phyloP scores from a whole-genome alignment of 257 asterid species.

The Plantago major region DNA sequence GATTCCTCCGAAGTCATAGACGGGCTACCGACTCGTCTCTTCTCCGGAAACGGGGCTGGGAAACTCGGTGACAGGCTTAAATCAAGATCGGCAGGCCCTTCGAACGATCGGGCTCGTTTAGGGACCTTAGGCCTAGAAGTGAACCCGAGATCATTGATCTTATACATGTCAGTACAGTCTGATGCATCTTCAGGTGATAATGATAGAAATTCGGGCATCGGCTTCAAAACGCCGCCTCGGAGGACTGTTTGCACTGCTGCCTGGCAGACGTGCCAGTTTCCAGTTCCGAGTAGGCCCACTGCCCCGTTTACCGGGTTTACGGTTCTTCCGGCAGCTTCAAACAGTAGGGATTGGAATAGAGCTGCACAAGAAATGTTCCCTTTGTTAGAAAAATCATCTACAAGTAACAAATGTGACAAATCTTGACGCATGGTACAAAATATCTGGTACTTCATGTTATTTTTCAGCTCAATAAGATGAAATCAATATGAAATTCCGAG shows the following conservation, averaged over 20 bases:
- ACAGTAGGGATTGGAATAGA: conserved; percentile 47
- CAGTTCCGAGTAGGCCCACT: conserved; percentile 49
- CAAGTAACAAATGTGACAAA: not conserved
- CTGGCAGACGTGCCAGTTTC: conserved; percentile 61
- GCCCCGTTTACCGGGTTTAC: conserved; percentile 61
- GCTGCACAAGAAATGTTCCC: conserved; percentile 21
- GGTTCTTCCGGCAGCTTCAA: conserved; percentile 61
- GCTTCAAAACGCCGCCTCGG: conserved; percentile 50
- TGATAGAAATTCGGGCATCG: conserved; percentile 31
- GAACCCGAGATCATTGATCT: conserved; percentile 21
- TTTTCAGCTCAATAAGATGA: too few species aligned
- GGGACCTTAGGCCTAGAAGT: conserved; percentile 21
- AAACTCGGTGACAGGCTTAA: conserved; percentile 52
- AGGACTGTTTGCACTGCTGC: conserved; percentile 59
- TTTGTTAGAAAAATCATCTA: not conserved
- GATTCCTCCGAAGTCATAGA: conserved; percentile 82
- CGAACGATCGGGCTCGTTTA: conserved; percentile 50
- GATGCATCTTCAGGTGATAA: conserved; percentile 36
- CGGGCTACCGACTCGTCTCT: conserved; percentile 59
- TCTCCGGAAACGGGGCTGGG: conserved; percentile 27
- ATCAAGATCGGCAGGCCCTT: conserved; percentile 58
- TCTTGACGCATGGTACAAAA: too few species aligned
- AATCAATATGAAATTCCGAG: too few species aligned
- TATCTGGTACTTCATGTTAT: too few species aligned
- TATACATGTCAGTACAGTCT: conserved; percentile 40